Evolutionary conservation across 2,329 filamentous ascomycete species (phyloP).

Genomic region (Sporothrix pallida): DNA sequence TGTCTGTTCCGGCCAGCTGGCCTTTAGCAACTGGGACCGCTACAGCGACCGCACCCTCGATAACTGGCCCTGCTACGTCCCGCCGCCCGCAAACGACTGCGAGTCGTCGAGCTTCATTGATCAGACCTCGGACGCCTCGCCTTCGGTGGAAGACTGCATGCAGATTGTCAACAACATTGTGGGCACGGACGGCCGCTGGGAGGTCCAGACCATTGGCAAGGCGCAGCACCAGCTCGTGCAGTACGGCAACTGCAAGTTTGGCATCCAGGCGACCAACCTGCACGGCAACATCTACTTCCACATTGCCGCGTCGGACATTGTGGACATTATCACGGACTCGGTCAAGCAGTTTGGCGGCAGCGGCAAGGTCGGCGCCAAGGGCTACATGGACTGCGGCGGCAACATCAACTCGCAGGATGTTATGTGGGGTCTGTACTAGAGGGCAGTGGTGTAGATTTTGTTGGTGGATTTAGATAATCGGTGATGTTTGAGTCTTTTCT

Average conservation of each 20-base stretch:
- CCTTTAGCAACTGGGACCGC: slow-evolving; percentile 45
- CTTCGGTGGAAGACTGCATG: slow-evolving; percentile 45
- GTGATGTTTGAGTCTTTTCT: neutral
- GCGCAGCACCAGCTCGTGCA: slow-evolving; percentile 41
- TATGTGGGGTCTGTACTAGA: slow-evolving; percentile 33
- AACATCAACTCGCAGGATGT: slow-evolving; percentile 32
- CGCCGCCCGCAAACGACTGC: slow-evolving; percentile 41
- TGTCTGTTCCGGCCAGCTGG: slow-evolving; percentile 47
- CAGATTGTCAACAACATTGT: slow-evolving; percentile 46
- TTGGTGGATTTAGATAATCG: neutral
- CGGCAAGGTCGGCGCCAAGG: slow-evolving; percentile 45
- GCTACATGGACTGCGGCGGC: slow-evolving; percentile 44
- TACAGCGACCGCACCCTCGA: slow-evolving; percentile 37
- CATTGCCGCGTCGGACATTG: slow-evolving; percentile 47
- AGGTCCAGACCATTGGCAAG: slow-evolving; percentile 34
- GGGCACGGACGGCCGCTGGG: slow-evolving; percentile 36
- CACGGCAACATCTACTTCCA: slow-evolving; percentile 44
- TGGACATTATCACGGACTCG: slow-evolving; percentile 46
- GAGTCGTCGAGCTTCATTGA: slow-evolving; percentile 45
- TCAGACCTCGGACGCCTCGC: slow-evolving; percentile 46
- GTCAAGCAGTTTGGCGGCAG: slow-evolving; percentile 42
- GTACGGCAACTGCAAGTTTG: slow-evolving; percentile 45
- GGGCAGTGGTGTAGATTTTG: neutral
- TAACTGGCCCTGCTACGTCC: slow-evolving; percentile 46
- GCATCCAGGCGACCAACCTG: slow-evolving; percentile 40